phyloP scores from a whole-genome alignment of 495 filamentous ascomycete species.

The Penicillium mononematosum region DNA sequence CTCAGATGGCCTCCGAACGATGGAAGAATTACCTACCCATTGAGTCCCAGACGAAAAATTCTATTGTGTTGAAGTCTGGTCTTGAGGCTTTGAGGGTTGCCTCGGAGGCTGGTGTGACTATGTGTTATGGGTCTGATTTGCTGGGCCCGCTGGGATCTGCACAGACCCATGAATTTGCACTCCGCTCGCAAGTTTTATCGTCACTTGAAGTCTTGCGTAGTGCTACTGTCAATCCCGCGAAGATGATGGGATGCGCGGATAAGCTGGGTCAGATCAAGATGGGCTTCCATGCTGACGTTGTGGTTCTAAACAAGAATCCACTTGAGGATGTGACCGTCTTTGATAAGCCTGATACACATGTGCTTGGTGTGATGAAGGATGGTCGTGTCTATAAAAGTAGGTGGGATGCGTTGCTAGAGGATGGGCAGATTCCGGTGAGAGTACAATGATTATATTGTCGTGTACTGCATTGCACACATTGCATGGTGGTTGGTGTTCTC shows the following conservation, averaged over 20 bases:
- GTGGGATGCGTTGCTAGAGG: slow-evolving; percentile 38
- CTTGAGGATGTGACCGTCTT: slow-evolving; percentile 53
- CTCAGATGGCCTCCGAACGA: slow-evolving; percentile 44
- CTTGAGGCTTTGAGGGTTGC: slow-evolving; percentile 45
- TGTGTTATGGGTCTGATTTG: slow-evolving; percentile 58
- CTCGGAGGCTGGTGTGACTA: slow-evolving; percentile 47
- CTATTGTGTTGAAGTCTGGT: slow-evolving; percentile 45
- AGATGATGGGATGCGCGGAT: slow-evolving; percentile 41
- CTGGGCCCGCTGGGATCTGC: slow-evolving; percentile 45
- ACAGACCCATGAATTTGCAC: slow-evolving; percentile 51
- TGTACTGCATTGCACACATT: neutral
- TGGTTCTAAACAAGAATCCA: slow-evolving; percentile 46
- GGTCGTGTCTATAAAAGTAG: slow-evolving; percentile 47
- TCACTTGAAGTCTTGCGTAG: slow-evolving; percentile 46
- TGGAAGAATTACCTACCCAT: slow-evolving; percentile 45
- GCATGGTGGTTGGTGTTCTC: no score
- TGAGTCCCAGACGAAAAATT: slow-evolving; percentile 44
- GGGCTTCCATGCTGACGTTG: slow-evolving; percentile 44
- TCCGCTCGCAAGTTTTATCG: slow-evolving; percentile 45
- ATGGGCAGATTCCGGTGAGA: slow-evolving; percentile 28
- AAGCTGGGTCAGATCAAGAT: slow-evolving; percentile 45
- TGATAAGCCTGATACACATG: slow-evolving; percentile 43
- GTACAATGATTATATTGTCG: slow-evolving; percentile 18
- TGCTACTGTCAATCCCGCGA: slow-evolving; percentile 52
- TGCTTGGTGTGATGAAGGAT: slow-evolving; percentile 51